Evolutionary conservation across 2,329 filamentous ascomycete genomes (phyloP).

Genomic region (Gaeumannomyces tritici): DNA sequence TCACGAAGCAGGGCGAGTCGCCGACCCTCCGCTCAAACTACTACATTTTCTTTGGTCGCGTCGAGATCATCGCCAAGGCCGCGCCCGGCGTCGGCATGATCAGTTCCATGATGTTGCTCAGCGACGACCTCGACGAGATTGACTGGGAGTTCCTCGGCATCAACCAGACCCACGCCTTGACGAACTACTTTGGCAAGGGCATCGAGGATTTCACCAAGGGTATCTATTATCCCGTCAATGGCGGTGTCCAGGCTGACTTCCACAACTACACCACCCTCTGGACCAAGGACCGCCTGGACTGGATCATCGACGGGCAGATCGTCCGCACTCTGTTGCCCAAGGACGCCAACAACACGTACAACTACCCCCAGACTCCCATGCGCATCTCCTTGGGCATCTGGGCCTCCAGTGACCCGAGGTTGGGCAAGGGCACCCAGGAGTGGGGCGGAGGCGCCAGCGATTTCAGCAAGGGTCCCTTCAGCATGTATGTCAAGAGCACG

Average conservation of each 20-base stretch:
- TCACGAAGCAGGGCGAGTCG: conserved; percentile 61
- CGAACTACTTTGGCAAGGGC: conserved; percentile 76
- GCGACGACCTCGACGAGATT: conserved; percentile 77
- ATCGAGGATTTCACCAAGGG: conserved; percentile 39
- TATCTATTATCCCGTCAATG: conserved; percentile 43
- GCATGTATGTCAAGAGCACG: conserved; percentile 49
- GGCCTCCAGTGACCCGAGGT: conserved; percentile 48
- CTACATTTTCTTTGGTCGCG: conserved; percentile 78
- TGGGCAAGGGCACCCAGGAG: conserved; percentile 40
- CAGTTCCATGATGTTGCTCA: conserved; percentile 74
- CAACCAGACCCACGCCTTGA: conserved; percentile 52
- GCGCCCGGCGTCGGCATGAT: conserved; percentile 68
- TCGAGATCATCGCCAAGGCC: conserved; percentile 70
- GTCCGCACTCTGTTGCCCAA: conserved; percentile 54
- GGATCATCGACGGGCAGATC: conserved; percentile 58
- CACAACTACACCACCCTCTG: conserved; percentile 73
- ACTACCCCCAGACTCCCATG: conserved; percentile 72
- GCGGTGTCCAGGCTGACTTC: conserved; percentile 47
- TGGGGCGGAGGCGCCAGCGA: conserved; percentile 51
- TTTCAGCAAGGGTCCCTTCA: conserved; percentile 46
- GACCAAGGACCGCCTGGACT: conserved; percentile 57
- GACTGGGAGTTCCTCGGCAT: conserved; percentile 77
- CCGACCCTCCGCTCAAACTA: conserved; percentile 72
- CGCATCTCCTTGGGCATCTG: conserved; percentile 58
- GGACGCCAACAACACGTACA: conserved; percentile 51